These are phyloP conservation scores for Macrocybe sp. DNA, from an alignment of 1,284 basidiomycete genomes.

Conservation along the genomic window DNA sequence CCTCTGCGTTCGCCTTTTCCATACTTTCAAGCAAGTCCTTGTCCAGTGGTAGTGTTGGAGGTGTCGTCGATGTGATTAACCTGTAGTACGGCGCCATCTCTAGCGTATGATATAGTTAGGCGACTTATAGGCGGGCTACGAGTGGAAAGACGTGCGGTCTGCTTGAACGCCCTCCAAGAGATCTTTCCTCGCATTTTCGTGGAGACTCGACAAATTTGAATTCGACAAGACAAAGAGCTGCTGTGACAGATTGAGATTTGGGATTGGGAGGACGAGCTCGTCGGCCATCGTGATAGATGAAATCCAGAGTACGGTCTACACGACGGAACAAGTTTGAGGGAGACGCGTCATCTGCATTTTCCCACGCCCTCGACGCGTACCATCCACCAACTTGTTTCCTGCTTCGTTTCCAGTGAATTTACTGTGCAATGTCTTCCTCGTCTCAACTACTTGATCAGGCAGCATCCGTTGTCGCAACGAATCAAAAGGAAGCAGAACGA, in stretches of 20 bases:
- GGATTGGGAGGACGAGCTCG: constrained; percentile 80
- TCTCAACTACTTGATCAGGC: constrained; percentile 51
- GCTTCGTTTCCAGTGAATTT: constrained; percentile 1
- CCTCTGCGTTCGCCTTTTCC: constrained; percentile 72
- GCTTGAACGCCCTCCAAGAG: constrained; percentile 77
- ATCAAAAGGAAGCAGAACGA: constrained; percentile 52
- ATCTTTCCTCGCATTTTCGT: constrained; percentile 60
- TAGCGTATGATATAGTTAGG: constrained; percentile 12
- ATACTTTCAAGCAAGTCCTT: constrained; percentile 61
- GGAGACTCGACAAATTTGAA: constrained; percentile 54
- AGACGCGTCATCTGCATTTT: constrained; percentile 30
- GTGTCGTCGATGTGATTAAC: constrained; percentile 42
- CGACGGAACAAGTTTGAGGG: constrained; percentile 1
- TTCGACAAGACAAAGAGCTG: constrained; percentile 72
- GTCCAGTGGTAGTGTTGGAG: constrained; percentile 43
- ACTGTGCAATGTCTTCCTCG: constrained; percentile 27
- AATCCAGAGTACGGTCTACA: constrained; percentile 5
- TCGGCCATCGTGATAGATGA: constrained; percentile 60
- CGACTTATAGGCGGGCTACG: constrained; percentile 15
- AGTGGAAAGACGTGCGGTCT: constrained; percentile 60
- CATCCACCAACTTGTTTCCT: constrained; percentile 1
- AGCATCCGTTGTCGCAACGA: constrained; percentile 29
- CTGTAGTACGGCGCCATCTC: constrained; percentile 86
- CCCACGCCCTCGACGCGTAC: constrained; percentile 41
- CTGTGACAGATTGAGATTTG: constrained; percentile 79